A percentile compares a stretch with the other conserved stretches of the same genome.
These are phyloP conservation scores for Sugiyamaella floridensis DNA, from an alignment of 805 yeast genomes.

Conservation along the genomic window DNA sequence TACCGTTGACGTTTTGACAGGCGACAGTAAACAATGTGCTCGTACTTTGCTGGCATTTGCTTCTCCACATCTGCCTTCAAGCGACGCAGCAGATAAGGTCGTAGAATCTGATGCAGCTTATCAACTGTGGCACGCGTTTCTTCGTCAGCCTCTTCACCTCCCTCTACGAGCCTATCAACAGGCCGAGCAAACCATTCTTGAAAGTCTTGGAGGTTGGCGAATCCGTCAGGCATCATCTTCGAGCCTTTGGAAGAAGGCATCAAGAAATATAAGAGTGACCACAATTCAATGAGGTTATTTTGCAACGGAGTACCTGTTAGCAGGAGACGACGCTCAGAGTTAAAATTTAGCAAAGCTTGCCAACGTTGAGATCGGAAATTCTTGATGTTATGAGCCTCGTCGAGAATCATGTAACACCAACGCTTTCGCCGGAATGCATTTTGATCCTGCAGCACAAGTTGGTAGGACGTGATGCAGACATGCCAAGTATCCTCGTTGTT, in stretches of 20 bases:
- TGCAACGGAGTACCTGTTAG: conserved; percentile 97
- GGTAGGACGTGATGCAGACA: conserved; percentile 95
- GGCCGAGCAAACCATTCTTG: conserved; percentile 99
- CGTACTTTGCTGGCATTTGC: conserved; percentile 98
- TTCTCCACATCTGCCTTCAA: conserved; percentile 94
- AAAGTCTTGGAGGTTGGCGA: conserved; percentile 91
- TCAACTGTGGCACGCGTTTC: conserved; percentile 83
- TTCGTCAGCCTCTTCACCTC: conserved; percentile 44
- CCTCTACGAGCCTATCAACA: conserved; percentile 85
- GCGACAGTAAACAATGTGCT: conserved; percentile 88
- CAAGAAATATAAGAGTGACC: conserved; percentile 90
- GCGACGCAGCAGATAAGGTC: conserved; percentile 88
- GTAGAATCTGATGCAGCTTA: conserved; percentile 82
- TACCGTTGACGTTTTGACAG: conserved; percentile 87
- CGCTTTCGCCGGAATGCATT: conserved; percentile 83
- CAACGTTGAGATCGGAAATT: conserved; percentile 94
- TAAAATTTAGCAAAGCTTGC: conserved; percentile 92
- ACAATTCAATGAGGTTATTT: conserved; percentile 86
- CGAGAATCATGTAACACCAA: conserved; percentile 92
- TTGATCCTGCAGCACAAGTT: conserved; percentile 95
- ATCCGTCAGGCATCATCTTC: conserved; percentile 75
- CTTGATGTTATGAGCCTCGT: conserved; percentile 97
- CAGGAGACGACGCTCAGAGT: conserved; percentile 78
- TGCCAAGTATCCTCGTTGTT: conserved; percentile 93
- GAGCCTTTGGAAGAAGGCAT: conserved; percentile 81